These are phyloP conservation scores for Euphorbia schlechtendalii DNA, from an alignment of 441 rosid species.

Conservation along the genomic window DNA sequence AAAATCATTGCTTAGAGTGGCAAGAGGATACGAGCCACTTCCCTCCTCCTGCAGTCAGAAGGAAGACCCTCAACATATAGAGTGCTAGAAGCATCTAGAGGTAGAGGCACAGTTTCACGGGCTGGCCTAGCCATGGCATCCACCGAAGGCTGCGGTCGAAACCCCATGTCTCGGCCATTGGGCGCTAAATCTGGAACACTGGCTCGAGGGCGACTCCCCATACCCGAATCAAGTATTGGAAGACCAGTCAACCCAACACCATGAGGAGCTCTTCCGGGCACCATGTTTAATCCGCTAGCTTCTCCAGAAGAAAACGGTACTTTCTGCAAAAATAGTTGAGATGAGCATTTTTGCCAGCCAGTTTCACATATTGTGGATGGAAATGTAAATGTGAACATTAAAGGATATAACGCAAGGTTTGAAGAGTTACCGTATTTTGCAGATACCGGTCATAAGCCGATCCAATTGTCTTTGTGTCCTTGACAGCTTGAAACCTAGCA, in stretches of 20 bases:
- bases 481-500: slow-evolving; percentile 35
- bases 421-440: slow-evolving; percentile 39
- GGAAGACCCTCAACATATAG: slow-evolving; percentile 79
- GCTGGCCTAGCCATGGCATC: slow-evolving; percentile 37
- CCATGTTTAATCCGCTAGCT: slow-evolving; percentile 34
- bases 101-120: slow-evolving; percentile 44
- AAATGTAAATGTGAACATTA: slow-evolving; percentile 1
- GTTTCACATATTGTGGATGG: neutral
- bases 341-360: slow-evolving; percentile 20
- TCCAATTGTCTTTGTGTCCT: slow-evolving; percentile 65
- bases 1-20: neutral
- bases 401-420: neutral
- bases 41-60: slow-evolving; percentile 59
- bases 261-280: slow-evolving; percentile 33
- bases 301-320: slow-evolving; percentile 47
- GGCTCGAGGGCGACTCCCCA: slow-evolving; percentile 38
- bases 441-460: slow-evolving; percentile 78
- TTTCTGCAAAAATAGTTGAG: slow-evolving; percentile 46
- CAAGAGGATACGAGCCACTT: slow-evolving; percentile 84
- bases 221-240: slow-evolving; percentile 37
- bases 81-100: slow-evolving; percentile 72
- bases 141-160: slow-evolving; percentile 23
- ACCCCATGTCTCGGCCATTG: slow-evolving; percentile 42
- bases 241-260: slow-evolving; percentile 33
- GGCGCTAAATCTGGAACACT: slow-evolving; percentile 34